Percentiles rank a stretch among this genome's conserved stretches.
These are phyloP conservation scores for Fusarium luffae DNA, from an alignment of 2,329 filamentous ascomycete genomes.

Conservation along the genomic window DNA sequence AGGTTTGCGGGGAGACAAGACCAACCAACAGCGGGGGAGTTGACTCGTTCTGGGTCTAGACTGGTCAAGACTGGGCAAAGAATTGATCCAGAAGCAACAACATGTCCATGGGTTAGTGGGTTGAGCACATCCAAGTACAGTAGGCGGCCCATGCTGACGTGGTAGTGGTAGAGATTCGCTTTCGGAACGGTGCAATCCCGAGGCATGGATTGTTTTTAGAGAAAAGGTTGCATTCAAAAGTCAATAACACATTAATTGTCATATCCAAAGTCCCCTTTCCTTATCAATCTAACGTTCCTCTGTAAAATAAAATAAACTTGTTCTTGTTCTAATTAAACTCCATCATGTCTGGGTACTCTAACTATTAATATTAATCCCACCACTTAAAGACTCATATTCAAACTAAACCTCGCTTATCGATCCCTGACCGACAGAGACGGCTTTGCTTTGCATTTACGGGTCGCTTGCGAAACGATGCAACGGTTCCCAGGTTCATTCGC, in stretches of 20 bases:
- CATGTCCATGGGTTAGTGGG: constrained; percentile 27
- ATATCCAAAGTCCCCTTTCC: not conserved
- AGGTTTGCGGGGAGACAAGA: constrained; percentile 32
- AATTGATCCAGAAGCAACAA: constrained; percentile 26
- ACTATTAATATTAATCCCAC: not conserved
- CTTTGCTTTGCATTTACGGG: constrained; percentile 18
- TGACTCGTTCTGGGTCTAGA: not conserved
- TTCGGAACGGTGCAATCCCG: constrained; percentile 28
- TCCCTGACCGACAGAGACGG: not conserved
- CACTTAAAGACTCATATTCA: not conserved
- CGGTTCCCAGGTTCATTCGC: constrained; percentile 24
- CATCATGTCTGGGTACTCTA: not conserved
- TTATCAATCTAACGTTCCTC: not conserved
- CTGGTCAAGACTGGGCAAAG: not conserved
- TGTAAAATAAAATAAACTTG: not conserved
- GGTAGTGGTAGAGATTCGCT: constrained; percentile 7
- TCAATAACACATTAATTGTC: not conserved
- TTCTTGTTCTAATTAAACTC: not conserved
- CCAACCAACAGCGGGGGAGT: not conserved
- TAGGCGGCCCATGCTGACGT: constrained; percentile 23
- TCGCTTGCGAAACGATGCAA: constrained; percentile 46
- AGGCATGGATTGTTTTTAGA: constrained; percentile 11
- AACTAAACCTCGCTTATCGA: constrained; percentile 31
- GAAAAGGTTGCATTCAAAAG: constrained; percentile 4
- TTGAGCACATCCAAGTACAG: constrained; percentile 1